Conservation (phyloP, 257 asterid species). For the Solanum chiquidenum region DNA sequence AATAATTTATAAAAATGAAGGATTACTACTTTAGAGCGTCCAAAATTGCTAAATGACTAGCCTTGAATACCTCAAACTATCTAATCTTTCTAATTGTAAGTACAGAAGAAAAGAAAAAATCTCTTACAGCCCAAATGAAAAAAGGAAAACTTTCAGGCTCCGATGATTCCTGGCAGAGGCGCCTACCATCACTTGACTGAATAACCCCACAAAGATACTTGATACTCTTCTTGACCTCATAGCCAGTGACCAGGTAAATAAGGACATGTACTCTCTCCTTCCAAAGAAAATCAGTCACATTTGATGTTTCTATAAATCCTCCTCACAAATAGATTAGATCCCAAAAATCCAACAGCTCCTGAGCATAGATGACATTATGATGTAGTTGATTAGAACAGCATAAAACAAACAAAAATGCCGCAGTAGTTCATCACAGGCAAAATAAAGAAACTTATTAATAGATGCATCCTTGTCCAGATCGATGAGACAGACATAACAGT, state of each 20-base stretch:
- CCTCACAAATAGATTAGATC: conserved; percentile 87
- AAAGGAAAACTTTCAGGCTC: conserved; percentile 14
- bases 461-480: neutral
- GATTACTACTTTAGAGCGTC: neutral
- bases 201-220: neutral
- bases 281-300: conserved; percentile 41
- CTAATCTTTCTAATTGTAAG: conserved; percentile 17
- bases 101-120: neutral
- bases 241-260: neutral
- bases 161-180: conserved; percentile 23
- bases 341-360: conserved; percentile 95
- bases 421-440: neutral
- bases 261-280: neutral
- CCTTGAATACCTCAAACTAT: conserved; percentile 15
- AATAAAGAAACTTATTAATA: neutral
- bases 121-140: conserved; percentile 22
- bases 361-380: neutral
- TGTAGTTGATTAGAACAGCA: neutral
- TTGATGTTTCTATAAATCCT: conserved; percentile 96
- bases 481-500: neutral
- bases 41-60: neutral
- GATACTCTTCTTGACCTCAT: conserved; percentile 1
- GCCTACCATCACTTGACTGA: conserved; percentile 15
- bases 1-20: neutral
- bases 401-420: neutral